These are phyloP conservation scores for Mucor sp. DNA, from an alignment of 371 early-diverging fungal genomes.

Conservation along the genomic window DNA sequence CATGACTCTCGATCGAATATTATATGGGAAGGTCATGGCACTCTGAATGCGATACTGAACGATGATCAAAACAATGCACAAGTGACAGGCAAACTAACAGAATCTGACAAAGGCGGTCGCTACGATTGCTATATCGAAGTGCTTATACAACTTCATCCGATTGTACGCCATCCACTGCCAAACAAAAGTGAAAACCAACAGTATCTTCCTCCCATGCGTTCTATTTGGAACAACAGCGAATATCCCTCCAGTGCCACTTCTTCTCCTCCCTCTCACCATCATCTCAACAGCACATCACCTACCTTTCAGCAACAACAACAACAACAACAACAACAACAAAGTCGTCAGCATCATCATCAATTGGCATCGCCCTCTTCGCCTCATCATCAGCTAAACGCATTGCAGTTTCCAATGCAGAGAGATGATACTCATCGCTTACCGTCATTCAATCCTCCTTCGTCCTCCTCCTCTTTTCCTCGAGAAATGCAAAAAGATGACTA, in stretches of 20 bases:
- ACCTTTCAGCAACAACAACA: neutral
- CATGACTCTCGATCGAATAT: slow-evolving; percentile 28
- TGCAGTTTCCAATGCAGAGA: neutral
- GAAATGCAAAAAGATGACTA: neutral
- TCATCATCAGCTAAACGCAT: neutral
- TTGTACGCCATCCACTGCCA: neutral
- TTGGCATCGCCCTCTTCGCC: neutral
- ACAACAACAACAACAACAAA: neutral
- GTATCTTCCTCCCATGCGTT: slow-evolving; percentile 24
- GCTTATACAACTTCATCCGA: slow-evolving; percentile 36
- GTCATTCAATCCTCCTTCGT: neutral
- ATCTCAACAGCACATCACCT: neutral
- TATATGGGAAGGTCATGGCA: slow-evolving; percentile 43
- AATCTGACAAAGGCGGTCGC: neutral
- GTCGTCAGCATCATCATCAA: neutral
- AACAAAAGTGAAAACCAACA: neutral
- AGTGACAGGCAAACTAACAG: slow-evolving; percentile 24
- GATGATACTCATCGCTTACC: slow-evolving; percentile 14
- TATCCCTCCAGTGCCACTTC: neutral
- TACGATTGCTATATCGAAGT: slow-evolving; percentile 33
- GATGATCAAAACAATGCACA: slow-evolving; percentile 15
- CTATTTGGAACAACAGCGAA: slow-evolving; percentile 11
- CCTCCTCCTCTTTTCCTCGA: slow-evolving; percentile 4
- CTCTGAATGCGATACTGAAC: slow-evolving; percentile 26
- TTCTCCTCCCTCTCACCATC: neutral